phyloP scores from a whole-genome alignment of 495 filamentous ascomycete genomes.

The Aspergillus hancockii region DNA sequence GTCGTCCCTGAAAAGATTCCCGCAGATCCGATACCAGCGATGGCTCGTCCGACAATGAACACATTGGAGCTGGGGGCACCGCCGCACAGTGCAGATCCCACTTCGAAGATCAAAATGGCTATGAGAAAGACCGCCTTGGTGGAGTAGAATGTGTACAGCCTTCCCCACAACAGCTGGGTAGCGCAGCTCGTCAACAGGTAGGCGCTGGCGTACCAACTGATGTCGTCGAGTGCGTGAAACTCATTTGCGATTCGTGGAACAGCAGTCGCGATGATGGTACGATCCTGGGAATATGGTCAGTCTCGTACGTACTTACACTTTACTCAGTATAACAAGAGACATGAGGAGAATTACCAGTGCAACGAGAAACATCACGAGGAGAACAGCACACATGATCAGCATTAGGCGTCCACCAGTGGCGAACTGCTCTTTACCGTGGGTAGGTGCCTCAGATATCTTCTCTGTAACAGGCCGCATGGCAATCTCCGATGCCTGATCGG shows the following conservation, averaged over 20 bases:
- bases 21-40: constrained; percentile 52
- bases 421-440: no score
- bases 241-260: constrained; percentile 30
- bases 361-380: constrained; percentile 33
- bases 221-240: constrained; percentile 64
- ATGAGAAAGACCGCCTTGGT: constrained; percentile 58
- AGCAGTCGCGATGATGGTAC: constrained; percentile 2
- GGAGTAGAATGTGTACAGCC: constrained; percentile 66
- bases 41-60: constrained; percentile 65
- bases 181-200: constrained; percentile 50
- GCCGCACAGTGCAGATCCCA: constrained; percentile 68
- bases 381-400: constrained; percentile 22
- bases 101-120: constrained; percentile 61
- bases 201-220: constrained; percentile 54
- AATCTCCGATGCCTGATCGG: no score
- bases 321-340: not conserved
- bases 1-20: constrained; percentile 54
- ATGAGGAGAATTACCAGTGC: constrained; percentile 28
- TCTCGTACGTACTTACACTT: not conserved
- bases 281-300: not conserved
- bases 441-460: no score
- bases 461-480: no score
- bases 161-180: constrained; percentile 54
- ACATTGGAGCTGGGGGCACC: constrained; percentile 66
- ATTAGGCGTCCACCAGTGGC: not conserved